Base-by-base conservation (phyloP, 2,329 filamentous ascomycete species). In the Fusarium nygamai region DNA sequence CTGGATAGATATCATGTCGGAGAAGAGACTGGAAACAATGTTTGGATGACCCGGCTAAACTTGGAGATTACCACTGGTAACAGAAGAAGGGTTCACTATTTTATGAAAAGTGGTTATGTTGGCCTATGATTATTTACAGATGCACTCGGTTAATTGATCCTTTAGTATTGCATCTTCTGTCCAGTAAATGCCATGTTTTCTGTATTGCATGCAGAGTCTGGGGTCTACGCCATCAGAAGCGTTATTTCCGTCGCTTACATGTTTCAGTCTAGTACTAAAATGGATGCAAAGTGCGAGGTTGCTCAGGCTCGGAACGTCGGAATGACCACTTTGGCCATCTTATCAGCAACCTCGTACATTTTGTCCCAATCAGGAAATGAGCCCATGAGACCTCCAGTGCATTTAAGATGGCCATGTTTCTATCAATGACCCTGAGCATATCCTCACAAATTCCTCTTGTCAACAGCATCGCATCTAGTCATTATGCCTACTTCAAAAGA, bases 1-100 rank as follows among this genome's bases (percentile, higher is more conserved):
- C 27, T 74, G 71, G 71, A 56, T 74, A 38, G 56, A 74, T 31
- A 17, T 74, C 6, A 74, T 74, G 71, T 58, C 47, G 11, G 61
- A 72, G 8, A 71, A 64, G 27, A 56, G 36, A 4, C 19, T 73
- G 10, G 72, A 74, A 12, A 74, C 71, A 1, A 74, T 72, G 3
- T 33, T 74, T 34, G 72, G 72, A 24, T 74, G 44, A 71, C 51
- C 51, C 19, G 17, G 17, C 17, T 29, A 11, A 22, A 29, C 8
- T 24, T 24, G 11, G 7, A 44, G n/a, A 44, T 44, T 44, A 44
- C 41, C 22, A n/a, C 22, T 41, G 22, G 22, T 41, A 41, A 41
- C 39, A 41, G 20, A 9, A 7, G 39, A 22, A 41, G 39, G 38
- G 20, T n/a, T n/a, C 22, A 41, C 22, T 9, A 27, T 19, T 2